Evolutionary conservation across 768 basidiomycete species (phyloP), one percentile per base, ranked within the genome.

Genomic region (Zangia roseola): DNA sequence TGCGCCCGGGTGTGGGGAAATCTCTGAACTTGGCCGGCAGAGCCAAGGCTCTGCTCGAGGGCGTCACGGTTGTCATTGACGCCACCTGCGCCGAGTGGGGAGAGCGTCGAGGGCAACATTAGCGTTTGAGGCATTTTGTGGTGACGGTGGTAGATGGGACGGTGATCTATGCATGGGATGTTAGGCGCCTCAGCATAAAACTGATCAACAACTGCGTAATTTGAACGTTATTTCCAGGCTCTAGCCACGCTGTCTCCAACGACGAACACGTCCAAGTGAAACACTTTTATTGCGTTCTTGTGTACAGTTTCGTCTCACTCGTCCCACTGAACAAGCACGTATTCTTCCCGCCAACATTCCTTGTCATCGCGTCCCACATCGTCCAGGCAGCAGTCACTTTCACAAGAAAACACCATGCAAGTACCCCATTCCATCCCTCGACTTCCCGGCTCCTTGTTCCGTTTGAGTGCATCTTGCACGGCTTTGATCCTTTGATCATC

Each of bases 341-440:
- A 52, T 66, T 92, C 91, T 61, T 92, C 91, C 43, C 75, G 74
- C 89, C 89, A 92, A 21, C 65, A 68, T 14, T 71, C 69, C 48
- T 56, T 62, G 33, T 67, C 70, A 23, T 74, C 72, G 23, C 64
- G 68, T 10, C 71, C 73, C 6, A 68, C 72, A 20, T 70, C 74
- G 37, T 68, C 71, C 45, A 71, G 45, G 60, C 80, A 83, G 63
- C 94, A 97, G 64, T 95, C 91, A 39, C 76, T 77, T 59, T 79
- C 78, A 61, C 95, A 97, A 1, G 88, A 88, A 69, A 94, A 95
- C 10, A 98, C 76, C 72, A 95, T 74, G 48, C 87, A 84, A 2
- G 89, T 94, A 0, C 95, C 95, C 92, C 94, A 98, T 50, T 94
- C 92, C 91, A 98, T 94, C 0, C 86, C 86, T 35, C 72, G 70